These are phyloP conservation scores for Calonectria fujianensis DNA, from an alignment of 2,329 filamentous ascomycete species.

Conservation along the genomic window DNA sequence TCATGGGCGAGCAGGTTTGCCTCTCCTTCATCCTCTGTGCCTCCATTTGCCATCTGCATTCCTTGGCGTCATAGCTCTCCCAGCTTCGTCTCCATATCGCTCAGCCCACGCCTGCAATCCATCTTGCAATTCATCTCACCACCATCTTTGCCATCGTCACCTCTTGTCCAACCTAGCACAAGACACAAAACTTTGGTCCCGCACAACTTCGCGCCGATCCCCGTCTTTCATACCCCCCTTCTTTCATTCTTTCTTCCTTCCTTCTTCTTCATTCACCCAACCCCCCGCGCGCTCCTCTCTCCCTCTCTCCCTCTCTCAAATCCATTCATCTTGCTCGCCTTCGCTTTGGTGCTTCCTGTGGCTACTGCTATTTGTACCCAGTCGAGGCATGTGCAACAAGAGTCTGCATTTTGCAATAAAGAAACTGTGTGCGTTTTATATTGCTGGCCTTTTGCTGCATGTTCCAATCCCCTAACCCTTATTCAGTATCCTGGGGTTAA, in stretches of 20 bases:
- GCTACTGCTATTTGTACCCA: conserved; percentile 37
- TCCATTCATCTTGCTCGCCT: conserved; percentile 12
- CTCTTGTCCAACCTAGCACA: conserved; percentile 40
- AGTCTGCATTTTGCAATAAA: conserved; percentile 44
- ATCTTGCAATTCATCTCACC: conserved; percentile 36
- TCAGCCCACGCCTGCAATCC: conserved; percentile 19
- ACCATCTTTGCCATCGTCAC: conserved; percentile 28
- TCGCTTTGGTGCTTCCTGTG: conserved; percentile 43
- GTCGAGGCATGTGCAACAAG: conserved; percentile 51
- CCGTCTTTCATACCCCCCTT: conserved; percentile 29
- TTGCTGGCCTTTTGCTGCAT: conserved; percentile 42
- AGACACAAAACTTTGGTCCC: conserved; percentile 36
- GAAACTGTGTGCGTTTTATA: conserved; percentile 48
- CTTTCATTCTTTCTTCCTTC: background rate
- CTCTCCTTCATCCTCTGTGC: background rate
- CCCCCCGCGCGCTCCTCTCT: conserved; percentile 12
- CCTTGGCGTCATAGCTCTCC: conserved; percentile 30
- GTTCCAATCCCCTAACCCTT: conserved; percentile 42
- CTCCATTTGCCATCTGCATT: conserved; percentile 11
- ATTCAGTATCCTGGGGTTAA: conserved; percentile 46
- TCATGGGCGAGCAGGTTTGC: background rate
- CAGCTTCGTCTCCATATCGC: conserved; percentile 29
- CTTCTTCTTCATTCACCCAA: conserved; percentile 44
- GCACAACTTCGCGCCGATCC: conserved; percentile 35
- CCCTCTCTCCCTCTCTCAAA: conserved; percentile 37